These are phyloP conservation scores for Brassica balearica DNA, from an alignment of 441 rosid species.

Conservation along the genomic window DNA sequence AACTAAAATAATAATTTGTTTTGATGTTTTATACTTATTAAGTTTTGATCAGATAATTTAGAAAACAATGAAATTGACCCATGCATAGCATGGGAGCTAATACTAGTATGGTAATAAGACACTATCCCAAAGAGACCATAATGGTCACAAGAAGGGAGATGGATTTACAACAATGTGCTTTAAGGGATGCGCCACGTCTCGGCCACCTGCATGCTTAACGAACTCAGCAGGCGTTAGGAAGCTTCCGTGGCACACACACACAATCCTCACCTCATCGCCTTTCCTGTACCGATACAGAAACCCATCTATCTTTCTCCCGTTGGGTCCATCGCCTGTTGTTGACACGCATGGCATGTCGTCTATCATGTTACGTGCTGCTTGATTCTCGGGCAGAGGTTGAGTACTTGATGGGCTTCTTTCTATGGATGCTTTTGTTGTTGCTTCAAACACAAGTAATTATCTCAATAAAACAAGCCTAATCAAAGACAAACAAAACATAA, in stretches of 20 bases:
- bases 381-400: conserved; percentile 49
- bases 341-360: conserved; percentile 72
- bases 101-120: neutral
- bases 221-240: conserved; percentile 69
- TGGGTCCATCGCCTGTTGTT: conserved; percentile 61
- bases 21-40: too few relatives aligned
- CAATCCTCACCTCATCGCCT: conserved; percentile 64
- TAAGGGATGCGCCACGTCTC: conserved; percentile 59
- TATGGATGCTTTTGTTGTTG: conserved; percentile 41
- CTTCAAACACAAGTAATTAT: conserved; percentile 34
- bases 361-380: conserved; percentile 43
- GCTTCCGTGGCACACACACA: conserved; percentile 77
- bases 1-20: too few relatives aligned
- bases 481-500: neutral
- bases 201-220: conserved; percentile 66
- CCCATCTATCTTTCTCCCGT: conserved; percentile 65
- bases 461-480: conserved; percentile 11
- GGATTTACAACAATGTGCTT: conserved; percentile 65
- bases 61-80: too few relatives aligned
- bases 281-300: conserved; percentile 62
- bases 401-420: conserved; percentile 58
- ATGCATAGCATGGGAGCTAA: too few relatives aligned
- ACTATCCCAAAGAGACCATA: neutral
- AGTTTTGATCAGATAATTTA: too few relatives aligned
- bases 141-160: conserved; percentile 48